phyloP scores from a whole-genome alignment of 106 monocot genomes.

The Allium cepa region DNA sequence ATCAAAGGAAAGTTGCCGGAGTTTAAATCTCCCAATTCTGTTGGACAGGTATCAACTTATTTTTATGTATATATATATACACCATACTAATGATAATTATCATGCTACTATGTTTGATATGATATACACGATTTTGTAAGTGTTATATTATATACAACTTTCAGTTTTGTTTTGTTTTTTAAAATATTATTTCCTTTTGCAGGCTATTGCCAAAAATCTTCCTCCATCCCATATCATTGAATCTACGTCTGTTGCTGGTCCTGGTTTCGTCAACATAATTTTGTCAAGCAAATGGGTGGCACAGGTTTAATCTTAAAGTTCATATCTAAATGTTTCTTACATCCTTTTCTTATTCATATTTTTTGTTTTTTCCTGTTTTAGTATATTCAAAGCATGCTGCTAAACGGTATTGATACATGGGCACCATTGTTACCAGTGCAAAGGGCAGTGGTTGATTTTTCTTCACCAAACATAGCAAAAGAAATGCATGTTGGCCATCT shows the following conservation, averaged over 20 bases:
- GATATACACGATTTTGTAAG: not conserved
- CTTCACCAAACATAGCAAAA: constrained; percentile 97
- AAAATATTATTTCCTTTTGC: constrained; percentile 5
- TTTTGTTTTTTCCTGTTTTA: constrained; percentile 15
- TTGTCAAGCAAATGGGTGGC: constrained; percentile 76
- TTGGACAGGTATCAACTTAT: constrained; percentile 64
- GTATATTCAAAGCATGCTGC: constrained; percentile 77
- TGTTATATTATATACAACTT: not conserved
- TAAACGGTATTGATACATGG: constrained; percentile 76
- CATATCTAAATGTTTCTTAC: not conserved
- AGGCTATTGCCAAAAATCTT: constrained; percentile 82
- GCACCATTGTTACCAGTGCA: constrained; percentile 65
- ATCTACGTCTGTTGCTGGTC: constrained; percentile 71
- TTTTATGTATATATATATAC: not conserved
- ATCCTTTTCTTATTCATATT: not conserved
- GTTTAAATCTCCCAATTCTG: constrained; percentile 68
- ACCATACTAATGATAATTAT: not conserved
- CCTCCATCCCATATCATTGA: constrained; percentile 64
- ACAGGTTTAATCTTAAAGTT: constrained; percentile 33
- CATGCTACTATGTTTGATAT: no score
- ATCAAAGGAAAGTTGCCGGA: constrained; percentile 70
- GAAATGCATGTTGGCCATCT: constrained; percentile 99
- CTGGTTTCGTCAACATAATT: constrained; percentile 78
- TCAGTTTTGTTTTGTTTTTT: constrained; percentile 1
- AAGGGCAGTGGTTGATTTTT: constrained; percentile 84